phyloP scores from a whole-genome alignment of 108 stramenopile species.

The Conticribra guillardii region DNA sequence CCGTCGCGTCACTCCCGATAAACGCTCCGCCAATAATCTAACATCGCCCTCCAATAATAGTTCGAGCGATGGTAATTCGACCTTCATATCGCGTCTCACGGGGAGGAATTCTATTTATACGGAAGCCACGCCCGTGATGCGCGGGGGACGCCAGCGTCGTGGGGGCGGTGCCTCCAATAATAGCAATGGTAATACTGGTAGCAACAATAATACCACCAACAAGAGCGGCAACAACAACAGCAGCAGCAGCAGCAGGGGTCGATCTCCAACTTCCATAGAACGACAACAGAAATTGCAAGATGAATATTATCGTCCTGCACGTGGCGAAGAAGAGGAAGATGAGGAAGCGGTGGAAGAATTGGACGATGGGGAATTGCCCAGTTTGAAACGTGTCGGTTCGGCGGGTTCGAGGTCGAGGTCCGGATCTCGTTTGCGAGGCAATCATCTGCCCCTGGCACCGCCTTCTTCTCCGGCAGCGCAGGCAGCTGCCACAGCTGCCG shows the following conservation, averaged over 20 bases:
- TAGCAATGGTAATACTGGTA: too few species aligned
- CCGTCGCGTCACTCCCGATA: conserved; percentile 3
- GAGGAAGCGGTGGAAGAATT: conserved; percentile 9
- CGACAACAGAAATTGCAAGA: conserved; percentile 32
- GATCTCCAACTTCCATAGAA: conserved; percentile 6
- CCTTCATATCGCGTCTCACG: background rate
- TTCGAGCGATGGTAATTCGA: background rate
- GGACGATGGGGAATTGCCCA: conserved; percentile 50
- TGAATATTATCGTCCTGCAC: conserved; percentile 22
- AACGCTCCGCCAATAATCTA: background rate
- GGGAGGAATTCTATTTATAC: conserved; percentile 1
- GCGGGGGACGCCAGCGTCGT: too few species aligned
- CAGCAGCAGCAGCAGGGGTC: background rate
- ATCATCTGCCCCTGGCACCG: background rate
- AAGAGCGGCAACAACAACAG: background rate
- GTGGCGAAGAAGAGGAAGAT: conserved; percentile 2
- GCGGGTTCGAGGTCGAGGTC: background rate
- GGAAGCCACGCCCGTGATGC: conserved; percentile 15
- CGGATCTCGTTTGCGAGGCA: background rate
- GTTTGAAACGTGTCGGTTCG: conserved; percentile 13
- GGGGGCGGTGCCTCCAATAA: too few species aligned
- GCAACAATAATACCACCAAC: background rate
- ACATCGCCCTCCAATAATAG: background rate
- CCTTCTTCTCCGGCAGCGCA: background rate
- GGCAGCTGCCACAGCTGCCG: conserved; percentile 4